These are phyloP conservation scores for Fraxinus floribunda DNA, from an alignment of 305 asterid species.

Conservation along the genomic window DNA sequence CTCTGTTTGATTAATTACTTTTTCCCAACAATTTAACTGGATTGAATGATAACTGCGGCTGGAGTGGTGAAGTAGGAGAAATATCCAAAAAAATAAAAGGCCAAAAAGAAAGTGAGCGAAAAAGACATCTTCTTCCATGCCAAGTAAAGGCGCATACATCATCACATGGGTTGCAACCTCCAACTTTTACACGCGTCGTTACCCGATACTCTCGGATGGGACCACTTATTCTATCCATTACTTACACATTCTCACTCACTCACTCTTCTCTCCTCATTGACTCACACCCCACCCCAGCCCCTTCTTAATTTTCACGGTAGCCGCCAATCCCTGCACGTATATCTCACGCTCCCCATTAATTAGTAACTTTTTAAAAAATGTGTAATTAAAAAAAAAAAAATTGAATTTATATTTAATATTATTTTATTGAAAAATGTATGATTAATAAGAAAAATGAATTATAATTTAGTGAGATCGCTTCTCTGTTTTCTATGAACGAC, in stretches of 20 bases:
- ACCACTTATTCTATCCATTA: slow-evolving; percentile 16
- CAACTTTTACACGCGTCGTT: slow-evolving; percentile 26
- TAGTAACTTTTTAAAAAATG: too few species aligned
- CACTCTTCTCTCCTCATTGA: too few species aligned
- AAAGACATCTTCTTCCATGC: slow-evolving; percentile 23
- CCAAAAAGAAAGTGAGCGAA: background rate
- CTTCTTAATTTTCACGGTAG: background rate
- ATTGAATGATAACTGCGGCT: too few species aligned
- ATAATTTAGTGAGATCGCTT: too few species aligned
- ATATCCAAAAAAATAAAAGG: too few species aligned
- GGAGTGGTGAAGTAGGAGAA: too few species aligned
- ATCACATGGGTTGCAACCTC: slow-evolving; percentile 24
- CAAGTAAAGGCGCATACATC: background rate
- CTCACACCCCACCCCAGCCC: background rate
- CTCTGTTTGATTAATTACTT: background rate
- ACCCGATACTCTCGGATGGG: slow-evolving; percentile 19
- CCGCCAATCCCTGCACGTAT: slow-evolving; percentile 5
- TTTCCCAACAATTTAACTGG: background rate
- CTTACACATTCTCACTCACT: background rate
- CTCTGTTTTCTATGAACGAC: too few species aligned
- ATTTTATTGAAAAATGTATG: too few species aligned
- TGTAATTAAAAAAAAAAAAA: too few species aligned
- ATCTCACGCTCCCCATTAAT: too few species aligned
- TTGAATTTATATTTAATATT: too few species aligned
- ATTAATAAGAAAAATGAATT: too few species aligned